Base-by-base conservation (phyloP, 2,329 filamentous ascomycete genomes). In the Colletotrichum eleusines region DNA sequence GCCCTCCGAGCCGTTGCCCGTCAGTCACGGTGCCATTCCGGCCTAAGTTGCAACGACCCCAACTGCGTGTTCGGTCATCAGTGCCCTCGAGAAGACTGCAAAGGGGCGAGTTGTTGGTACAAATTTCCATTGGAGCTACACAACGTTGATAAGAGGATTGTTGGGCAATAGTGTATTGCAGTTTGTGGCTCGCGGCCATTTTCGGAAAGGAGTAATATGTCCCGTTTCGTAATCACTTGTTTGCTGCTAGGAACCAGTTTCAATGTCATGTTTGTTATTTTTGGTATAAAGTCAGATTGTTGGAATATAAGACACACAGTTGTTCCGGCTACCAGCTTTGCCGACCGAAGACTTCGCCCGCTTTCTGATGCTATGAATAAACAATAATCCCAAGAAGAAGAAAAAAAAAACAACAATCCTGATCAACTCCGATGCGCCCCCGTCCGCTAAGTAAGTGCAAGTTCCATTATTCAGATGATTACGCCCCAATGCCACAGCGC, bases 1-100 rank as follows among this genome's bases (percentile, higher is more conserved):
- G 78, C 77, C 44, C 72, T 82, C 42, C 74, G 74, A 55, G 77
- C 73, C 26, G 73, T 82, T 62, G 76, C 79, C 14, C 74, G 81
- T 2, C 73, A 73, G 33, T 75, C 73, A 11, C 74, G 74, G 7
- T 82, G 81, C 48, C 63, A 55, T 2, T 57, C 60, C 0, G 77
- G 78, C 0, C 48, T 78, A 44, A 60, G 63, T 31, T 82, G 81
- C 70, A 69, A 54, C 16, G 66, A 77, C 44, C 44, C 68, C 8
- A 51, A 69, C 18, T 77, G 76, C 46, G 44, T 75, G 23, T 51
- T 20, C 9, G 76, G 76, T 11, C 76, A 77, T 65, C 71, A 57
- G 9, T 77, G 76, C 51, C 46, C 72, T 2, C 54, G 68, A 28
- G 51, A 62, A 6, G 64, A 69, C 35, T 77, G 74, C 38, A n/a